Percentiles rank a stretch among this genome's conserved stretches.
Conservation (phyloP, 805 yeast species). For the Candida succiphila region DNA sequence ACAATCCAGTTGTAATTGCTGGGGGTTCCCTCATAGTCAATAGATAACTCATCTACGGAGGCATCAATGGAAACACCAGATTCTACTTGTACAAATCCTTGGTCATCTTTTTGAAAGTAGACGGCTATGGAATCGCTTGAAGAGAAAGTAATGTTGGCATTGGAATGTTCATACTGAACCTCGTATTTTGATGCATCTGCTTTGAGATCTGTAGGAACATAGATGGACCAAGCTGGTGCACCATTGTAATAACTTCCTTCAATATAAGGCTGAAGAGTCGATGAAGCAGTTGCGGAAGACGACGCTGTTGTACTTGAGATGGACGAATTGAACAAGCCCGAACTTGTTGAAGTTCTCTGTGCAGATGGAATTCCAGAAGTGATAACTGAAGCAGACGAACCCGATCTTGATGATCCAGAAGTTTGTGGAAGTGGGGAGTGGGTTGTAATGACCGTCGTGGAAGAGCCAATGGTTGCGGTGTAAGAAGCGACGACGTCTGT, state of each 20-base stretch:
- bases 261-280: constrained; percentile 3
- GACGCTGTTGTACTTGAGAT: constrained; percentile 1
- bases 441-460: constrained; percentile 6
- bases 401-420: neutral
- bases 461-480: constrained; percentile 11
- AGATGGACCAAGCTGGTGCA: constrained; percentile 4
- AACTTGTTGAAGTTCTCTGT: neutral
- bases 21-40: neutral
- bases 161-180: neutral
- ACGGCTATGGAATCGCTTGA: neutral
- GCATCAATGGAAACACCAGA: constrained; percentile 1
- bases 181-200: neutral
- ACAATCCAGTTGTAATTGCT: neutral
- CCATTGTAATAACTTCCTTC: constrained; percentile 1
- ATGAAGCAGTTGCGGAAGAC: constrained; percentile 1
- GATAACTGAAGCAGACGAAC: constrained; percentile 1
- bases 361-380: constrained; percentile 1
- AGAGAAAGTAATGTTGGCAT: neutral
- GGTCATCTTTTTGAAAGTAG: constrained; percentile 2
- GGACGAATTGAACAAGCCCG: too few relatives aligned
- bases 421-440: neutral
- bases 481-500: constrained; percentile 16
- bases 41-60: constrained; percentile 1
- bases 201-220: constrained; percentile 1
- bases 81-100: neutral